Evolutionary conservation across 352 stramenopile genomes (phyloP).

Genomic region (Phytophthora pluvialis): DNA sequence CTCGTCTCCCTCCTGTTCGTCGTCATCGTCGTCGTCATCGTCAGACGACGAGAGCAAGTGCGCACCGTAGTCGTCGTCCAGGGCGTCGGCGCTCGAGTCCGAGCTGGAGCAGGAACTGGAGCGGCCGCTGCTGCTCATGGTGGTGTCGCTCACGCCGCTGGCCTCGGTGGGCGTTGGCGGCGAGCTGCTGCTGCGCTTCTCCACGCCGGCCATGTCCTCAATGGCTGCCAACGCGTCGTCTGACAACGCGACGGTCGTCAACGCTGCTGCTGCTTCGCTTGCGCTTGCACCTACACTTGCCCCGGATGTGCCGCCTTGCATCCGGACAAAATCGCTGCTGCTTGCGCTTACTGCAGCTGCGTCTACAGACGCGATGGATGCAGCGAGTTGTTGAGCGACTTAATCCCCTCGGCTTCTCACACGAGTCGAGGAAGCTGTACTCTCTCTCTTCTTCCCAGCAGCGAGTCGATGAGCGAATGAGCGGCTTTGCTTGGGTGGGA

Average conservation of each 20-base stretch:
- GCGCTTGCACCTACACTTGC: conserved; percentile 30
- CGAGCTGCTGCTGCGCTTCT: conserved; percentile 17
- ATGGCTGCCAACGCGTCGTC: conserved; percentile 26
- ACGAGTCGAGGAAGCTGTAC: background rate
- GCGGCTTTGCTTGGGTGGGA: conserved; percentile 20
- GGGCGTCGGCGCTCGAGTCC: conserved; percentile 37
- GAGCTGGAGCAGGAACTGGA: conserved; percentile 43
- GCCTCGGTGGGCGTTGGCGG: conserved; percentile 25
- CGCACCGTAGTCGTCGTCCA: conserved; percentile 49
- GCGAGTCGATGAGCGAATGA: conserved; percentile 38
- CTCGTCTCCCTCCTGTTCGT: conserved; percentile 19
- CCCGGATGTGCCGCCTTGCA: conserved; percentile 27
- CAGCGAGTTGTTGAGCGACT: background rate
- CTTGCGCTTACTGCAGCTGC: background rate
- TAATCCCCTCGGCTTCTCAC: background rate
- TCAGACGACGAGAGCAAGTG: conserved; percentile 45
- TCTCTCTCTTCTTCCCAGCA: conserved; percentile 17
- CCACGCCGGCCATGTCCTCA: conserved; percentile 19
- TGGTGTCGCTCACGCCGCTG: conserved; percentile 46
- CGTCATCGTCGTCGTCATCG: conserved; percentile 45
- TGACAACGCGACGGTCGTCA: conserved; percentile 26
- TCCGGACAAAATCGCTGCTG: conserved; percentile 8
- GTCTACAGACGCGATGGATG: conserved; percentile 2
- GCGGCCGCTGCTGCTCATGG: conserved; percentile 48
- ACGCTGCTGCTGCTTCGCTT: conserved; percentile 18